Conservation (phyloP, 129 eudicot species). For the Tagetes patula region DNA sequence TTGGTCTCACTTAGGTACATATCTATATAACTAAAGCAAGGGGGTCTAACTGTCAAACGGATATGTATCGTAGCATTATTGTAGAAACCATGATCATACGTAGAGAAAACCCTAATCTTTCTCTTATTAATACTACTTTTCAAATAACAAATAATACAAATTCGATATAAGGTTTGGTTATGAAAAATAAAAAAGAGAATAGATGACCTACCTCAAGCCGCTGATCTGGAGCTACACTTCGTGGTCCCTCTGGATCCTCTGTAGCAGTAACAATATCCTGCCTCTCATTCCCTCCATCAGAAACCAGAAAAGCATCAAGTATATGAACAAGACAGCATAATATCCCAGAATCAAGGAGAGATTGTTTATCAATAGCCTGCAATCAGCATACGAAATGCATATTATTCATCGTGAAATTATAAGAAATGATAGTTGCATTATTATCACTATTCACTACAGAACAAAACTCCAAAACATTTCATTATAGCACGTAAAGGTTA, state of each 20-base stretch:
- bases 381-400: slow-evolving; percentile 21
- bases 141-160: not conserved
- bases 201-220: slow-evolving; percentile 74
- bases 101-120: not conserved
- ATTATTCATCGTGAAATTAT: slow-evolving; percentile 7
- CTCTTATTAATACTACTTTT: not conserved
- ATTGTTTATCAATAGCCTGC: slow-evolving; percentile 92
- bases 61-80: not conserved
- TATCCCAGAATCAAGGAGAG: slow-evolving; percentile 97
- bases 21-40: slow-evolving; percentile 16
- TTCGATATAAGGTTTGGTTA: slow-evolving; percentile 4
- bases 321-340: slow-evolving; percentile 86
- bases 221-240: slow-evolving; percentile 43
- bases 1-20: slow-evolving; percentile 9
- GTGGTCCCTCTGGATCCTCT: slow-evolving; percentile 33
- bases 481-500: slow-evolving; percentile 11
- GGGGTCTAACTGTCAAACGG: not conserved
- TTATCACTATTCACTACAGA: not conserved
- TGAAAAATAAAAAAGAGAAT: not conserved
- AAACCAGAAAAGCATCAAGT: slow-evolving; percentile 75
- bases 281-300: slow-evolving; percentile 44
- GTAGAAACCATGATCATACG: not conserved
- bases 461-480: slow-evolving; percentile 13
- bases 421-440: slow-evolving; percentile 8
- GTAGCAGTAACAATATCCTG: slow-evolving; percentile 29